A percentile compares a stretch with the other conserved stretches of the same genome.
These are phyloP conservation scores for Puccinia sorghi DNA, from an alignment of 1,284 basidiomycete species.

Conservation along the genomic window DNA sequence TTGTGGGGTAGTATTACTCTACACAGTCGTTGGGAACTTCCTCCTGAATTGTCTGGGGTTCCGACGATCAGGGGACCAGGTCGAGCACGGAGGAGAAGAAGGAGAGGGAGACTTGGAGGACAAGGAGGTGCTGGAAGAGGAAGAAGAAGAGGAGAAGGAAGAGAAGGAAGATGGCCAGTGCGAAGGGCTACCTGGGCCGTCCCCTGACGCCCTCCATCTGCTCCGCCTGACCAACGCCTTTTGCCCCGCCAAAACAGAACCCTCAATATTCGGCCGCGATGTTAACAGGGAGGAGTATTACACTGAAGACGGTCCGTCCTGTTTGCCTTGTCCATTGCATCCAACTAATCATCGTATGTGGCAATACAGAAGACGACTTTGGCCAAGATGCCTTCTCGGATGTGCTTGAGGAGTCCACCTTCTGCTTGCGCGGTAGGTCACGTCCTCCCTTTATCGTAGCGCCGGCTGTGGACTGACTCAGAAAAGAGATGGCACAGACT, in stretches of 20 bases:
- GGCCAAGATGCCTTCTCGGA: slow-evolving; percentile 22
- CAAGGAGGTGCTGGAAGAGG: neutral
- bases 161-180: neutral
- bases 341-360: neutral
- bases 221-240: slow-evolving; percentile 27
- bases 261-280: slow-evolving; percentile 20
- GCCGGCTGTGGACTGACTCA: neutral
- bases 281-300: neutral
- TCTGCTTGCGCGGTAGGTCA: slow-evolving; percentile 15
- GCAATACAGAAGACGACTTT: slow-evolving; percentile 4
- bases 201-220: slow-evolving; percentile 20
- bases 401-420: slow-evolving; percentile 22
- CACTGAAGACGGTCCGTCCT: slow-evolving; percentile 12
- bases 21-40: slow-evolving; percentile 8
- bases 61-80: neutral
- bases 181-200: neutral
- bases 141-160: neutral
- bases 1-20: slow-evolving; percentile 19
- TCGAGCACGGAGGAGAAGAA: neutral
- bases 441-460: neutral
- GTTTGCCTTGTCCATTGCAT: neutral
- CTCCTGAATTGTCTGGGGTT: neutral
- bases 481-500: neutral
- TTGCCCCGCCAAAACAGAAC: slow-evolving; percentile 8
- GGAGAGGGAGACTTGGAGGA: neutral